These are phyloP conservation scores for Xerocomus amazonicus DNA, from an alignment of 1,284 basidiomycete genomes.

Conservation along the genomic window DNA sequence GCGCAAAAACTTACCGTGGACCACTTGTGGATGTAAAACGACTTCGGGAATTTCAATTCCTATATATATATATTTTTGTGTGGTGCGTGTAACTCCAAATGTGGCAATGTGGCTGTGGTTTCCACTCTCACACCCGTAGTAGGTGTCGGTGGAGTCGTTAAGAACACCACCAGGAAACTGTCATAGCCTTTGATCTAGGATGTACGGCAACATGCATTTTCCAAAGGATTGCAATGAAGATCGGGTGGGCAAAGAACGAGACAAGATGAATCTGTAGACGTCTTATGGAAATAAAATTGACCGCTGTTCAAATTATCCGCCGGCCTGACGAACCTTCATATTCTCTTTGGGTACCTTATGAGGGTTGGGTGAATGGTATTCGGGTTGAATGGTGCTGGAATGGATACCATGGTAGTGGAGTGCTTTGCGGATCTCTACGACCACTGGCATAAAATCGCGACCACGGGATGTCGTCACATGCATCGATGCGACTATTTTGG, in stretches of 20 bases:
- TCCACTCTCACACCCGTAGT: slow-evolving; percentile 40
- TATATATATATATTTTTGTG: too few species aligned
- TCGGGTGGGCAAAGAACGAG: slow-evolving; percentile 58
- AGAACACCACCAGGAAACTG: background rate
- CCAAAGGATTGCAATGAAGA: slow-evolving; percentile 60
- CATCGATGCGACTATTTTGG: slow-evolving; percentile 92
- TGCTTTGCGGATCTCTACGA: slow-evolving; percentile 76
- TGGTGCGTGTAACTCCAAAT: too few species aligned
- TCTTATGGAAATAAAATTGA: slow-evolving; percentile 25
- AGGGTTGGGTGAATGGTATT: slow-evolving; percentile 48
- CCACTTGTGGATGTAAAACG: slow-evolving; percentile 49
- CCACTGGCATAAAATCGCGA: slow-evolving; percentile 89
- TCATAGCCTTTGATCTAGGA: slow-evolving; percentile 14
- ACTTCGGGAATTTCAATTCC: slow-evolving; percentile 20
- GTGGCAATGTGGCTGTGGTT: too few species aligned
- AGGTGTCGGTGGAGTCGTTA: slow-evolving; percentile 44
- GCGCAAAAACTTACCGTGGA: slow-evolving; percentile 59
- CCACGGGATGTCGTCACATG: slow-evolving; percentile 84
- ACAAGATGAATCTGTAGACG: slow-evolving; percentile 44
- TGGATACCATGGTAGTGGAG: slow-evolving; percentile 94
- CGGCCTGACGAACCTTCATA: slow-evolving; percentile 36
- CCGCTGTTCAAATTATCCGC: background rate
- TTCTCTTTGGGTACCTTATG: slow-evolving; percentile 40
- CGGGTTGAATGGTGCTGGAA: slow-evolving; percentile 87
- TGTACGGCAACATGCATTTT: slow-evolving; percentile 80